Evolutionary conservation across 768 basidiomycete species (phyloP), one percentile per base, ranked within the genome.

Genomic region (Agaricus blazei): DNA sequence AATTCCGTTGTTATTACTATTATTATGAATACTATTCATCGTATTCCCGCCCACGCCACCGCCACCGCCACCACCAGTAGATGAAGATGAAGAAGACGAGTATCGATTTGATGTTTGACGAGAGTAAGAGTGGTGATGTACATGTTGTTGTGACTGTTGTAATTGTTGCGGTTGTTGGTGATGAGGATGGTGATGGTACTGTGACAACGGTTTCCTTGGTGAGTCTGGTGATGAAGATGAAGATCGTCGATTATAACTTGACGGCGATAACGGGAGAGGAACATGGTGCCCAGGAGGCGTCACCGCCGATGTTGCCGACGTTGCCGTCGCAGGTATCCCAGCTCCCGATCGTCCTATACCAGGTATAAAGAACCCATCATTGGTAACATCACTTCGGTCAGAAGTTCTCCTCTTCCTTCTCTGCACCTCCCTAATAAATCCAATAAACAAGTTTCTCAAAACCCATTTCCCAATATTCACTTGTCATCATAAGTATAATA

Each of bases 381-480:
- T 47, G 34, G 34, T 34, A 34, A 34, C 34, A 52, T 59, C 60
- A 59, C 63, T 55, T 61, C 58, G 56, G 48, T 73, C 52, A 61
- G 59, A 58, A 49, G 73, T 48, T 7, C 44, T 7, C 27, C 72
- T 26, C 66, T 74, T 58, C 63, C 70, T 38, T 48, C 64, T 54
- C 68, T 83, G 77, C 60, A 90, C 82, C 63, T 90, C 90, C 9
- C 76, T 75, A 49, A 92, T 78, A 64, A 93, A 93, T 2, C 82
- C 84, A 31, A 83, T 65, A 68, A 96, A 97, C 12, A 97, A 70
- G 66, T 95, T 96, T 28, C 87, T 80, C 23, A 96, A 69, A 1
- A 92, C 82, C 91, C 93, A 95, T 71, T 91, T 95, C 1, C 92
- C 94, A 44, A 96, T 75, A 67, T 95, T 96, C 60, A 96, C 94